A percentile compares a stretch with the other conserved stretches of the same genome.
Conservation (phyloP, 345 rosid species). For the Eucalyptus globulus region DNA sequence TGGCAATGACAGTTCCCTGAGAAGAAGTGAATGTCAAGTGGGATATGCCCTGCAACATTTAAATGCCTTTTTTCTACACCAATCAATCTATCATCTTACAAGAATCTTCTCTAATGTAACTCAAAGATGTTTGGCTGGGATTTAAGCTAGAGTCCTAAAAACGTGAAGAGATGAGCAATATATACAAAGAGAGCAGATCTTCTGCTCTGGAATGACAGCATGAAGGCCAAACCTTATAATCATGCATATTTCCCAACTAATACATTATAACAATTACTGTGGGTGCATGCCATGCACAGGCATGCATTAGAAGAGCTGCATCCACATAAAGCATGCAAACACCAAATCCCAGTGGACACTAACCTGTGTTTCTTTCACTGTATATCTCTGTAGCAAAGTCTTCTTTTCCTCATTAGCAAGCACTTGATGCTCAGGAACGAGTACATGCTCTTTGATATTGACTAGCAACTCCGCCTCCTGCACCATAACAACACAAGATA, state of each 20-base stretch:
- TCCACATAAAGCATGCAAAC: neutral
- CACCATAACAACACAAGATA: neutral
- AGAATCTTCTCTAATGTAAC: neutral
- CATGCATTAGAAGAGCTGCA: neutral
- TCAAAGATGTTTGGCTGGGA: neutral
- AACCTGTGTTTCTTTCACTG: conserved; percentile 38
- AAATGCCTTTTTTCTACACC: neutral
- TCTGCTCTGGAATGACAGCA: neutral
- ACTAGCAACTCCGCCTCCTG: conserved; percentile 29
- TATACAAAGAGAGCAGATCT: neutral
- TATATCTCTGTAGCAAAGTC: conserved; percentile 28
- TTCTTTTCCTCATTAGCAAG: conserved; percentile 29
- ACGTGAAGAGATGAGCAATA: neutral
- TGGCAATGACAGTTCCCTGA: neutral
- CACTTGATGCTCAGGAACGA: conserved; percentile 33
- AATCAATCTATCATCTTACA: neutral
- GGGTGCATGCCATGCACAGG: neutral
- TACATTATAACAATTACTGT: neutral
- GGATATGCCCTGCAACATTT: neutral
- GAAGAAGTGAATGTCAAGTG: neutral
- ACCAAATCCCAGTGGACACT: neutral
- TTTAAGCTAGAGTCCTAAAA: neutral
- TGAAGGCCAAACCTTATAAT: neutral
- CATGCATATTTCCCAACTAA: neutral
- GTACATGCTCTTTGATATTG: conserved; percentile 32